Evolutionary conservation across 768 basidiomycete species (phyloP), one percentile per base, ranked within the genome.

Genomic region (Tricholoma sp.): DNA sequence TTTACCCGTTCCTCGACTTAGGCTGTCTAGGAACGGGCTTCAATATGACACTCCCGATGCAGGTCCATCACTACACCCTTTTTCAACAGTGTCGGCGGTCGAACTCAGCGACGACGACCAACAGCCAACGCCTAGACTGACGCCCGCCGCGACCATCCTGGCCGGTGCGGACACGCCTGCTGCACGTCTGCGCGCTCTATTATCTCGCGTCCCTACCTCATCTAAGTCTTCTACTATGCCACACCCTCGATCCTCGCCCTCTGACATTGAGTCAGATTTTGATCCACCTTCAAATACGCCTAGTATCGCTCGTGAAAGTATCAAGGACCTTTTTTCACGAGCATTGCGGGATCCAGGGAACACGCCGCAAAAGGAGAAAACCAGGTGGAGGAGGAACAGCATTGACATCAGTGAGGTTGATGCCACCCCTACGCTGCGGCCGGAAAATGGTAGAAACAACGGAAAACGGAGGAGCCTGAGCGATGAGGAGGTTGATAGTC

Each of bases 251-350:
- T 65, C 71, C 24, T 69, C 75, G 22, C 68, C 71, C 5, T 79
- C 80, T 47, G 80, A 82, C 53, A 67, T 76, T 9, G 83, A 84
- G 43, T 84, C 83, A 18, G 83, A 85, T 64, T 83, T 81, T 59
- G 83, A 86, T 52, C 72, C 74, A 16, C 78, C 29, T 52, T 21
- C 69, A 51, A 67, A 66, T 34, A 69, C 72, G 8, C 77, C 78
- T 27, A 84, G 81, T 55, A 63, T 79, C 52, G 79, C 81, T 16
- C 80, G 79, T 49, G 80, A 83, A 61, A 85, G 77, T 66, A 65
- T 90, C 47, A 86, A 77, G 65, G 78, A 82, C 57, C 74, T 91
- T 29, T 88, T 91, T 65, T 81, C 81, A n/a, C 78, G 77, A 55
- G 86, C 84, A 2, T 72, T 83, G 49, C 81, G 83, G 37, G 83